Evolutionary conservation across 1,139 yeast genomes (phyloP).

Genomic region (Yamadazyma aaseri): DNA sequence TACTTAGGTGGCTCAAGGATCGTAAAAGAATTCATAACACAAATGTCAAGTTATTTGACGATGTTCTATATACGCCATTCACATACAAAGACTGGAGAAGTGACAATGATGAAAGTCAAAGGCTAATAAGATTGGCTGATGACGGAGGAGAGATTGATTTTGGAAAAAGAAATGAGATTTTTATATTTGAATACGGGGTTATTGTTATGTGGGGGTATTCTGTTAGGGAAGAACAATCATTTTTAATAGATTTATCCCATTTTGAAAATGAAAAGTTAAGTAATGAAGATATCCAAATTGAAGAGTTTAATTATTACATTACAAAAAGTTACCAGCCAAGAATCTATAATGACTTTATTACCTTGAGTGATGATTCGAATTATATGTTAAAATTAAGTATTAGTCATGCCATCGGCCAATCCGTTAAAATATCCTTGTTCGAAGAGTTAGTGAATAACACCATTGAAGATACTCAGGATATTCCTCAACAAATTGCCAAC

Average conservation of each 20-base stretch:
- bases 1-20: constrained; percentile 81
- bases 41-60: constrained; percentile 86
- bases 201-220: constrained; percentile 95
- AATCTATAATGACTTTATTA: constrained; percentile 91
- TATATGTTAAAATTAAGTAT: constrained; percentile 87
- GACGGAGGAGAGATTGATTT: constrained; percentile 95
- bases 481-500: constrained; percentile 91
- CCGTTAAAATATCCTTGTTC: constrained; percentile 89
- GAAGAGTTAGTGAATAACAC: constrained; percentile 96
- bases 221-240: constrained; percentile 76
- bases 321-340: constrained; percentile 93
- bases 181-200: constrained; percentile 92
- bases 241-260: constrained; percentile 76
- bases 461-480: constrained; percentile 93
- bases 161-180: constrained; percentile 74
- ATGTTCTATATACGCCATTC: constrained; percentile 90
- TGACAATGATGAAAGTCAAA: constrained; percentile 29
- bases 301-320: constrained; percentile 90
- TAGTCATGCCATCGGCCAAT: constrained; percentile 89
- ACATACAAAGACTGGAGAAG: constrained; percentile 78
- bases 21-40: constrained; percentile 73
- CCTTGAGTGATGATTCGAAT: constrained; percentile 84
- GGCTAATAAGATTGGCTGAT: constrained; percentile 72
- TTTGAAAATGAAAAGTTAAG: constrained; percentile 91
- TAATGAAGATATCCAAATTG: constrained; percentile 87